Evolutionary conservation across 2,329 filamentous ascomycete genomes (phyloP).

Genomic region (Neofusicoccum cordaticola): DNA sequence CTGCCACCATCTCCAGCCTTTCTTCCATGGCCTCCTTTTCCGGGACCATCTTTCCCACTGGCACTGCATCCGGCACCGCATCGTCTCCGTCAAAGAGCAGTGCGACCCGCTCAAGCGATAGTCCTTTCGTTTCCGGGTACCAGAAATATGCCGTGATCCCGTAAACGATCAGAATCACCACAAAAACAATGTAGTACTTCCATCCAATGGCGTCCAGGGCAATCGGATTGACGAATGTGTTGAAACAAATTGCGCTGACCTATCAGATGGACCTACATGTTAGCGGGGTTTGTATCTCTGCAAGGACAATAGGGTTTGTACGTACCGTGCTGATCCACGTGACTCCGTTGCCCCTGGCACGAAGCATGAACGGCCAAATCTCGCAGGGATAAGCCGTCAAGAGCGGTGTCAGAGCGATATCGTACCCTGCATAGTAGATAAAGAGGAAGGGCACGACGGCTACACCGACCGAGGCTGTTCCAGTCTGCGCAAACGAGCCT

Average conservation of each 20-base stretch:
- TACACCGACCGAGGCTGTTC: conserved; percentile 21
- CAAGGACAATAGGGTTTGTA: too few relatives aligned
- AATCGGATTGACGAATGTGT: conserved; percentile 44
- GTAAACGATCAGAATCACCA: conserved; percentile 7
- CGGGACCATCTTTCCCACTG: not conserved
- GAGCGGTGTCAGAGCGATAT: conserved; percentile 31
- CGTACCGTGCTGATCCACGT: conserved; percentile 41
- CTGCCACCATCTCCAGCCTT: not conserved
- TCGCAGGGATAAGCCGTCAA: conserved; percentile 46
- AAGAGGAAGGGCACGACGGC: conserved; percentile 31
- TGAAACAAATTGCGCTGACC: conserved; percentile 46
- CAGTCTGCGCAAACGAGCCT: not conserved
- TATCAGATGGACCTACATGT: too few relatives aligned
- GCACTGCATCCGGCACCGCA: conserved; percentile 29
- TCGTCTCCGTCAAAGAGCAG: conserved; percentile 26
- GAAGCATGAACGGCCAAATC: conserved; percentile 47
- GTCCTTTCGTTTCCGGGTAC: conserved; percentile 28
- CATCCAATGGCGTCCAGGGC: conserved; percentile 38
- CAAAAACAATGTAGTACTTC: conserved; percentile 45
- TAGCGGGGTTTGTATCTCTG: too few relatives aligned
- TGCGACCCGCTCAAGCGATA: conserved; percentile 26
- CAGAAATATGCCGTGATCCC: conserved; percentile 25
- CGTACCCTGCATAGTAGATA: conserved; percentile 26
- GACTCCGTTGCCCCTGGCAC: conserved; percentile 44
- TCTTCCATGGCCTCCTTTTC: not conserved